Percentiles rank a stretch among this genome's conserved stretches.
These are phyloP conservation scores for Lenzites betulinus DNA, from an alignment of 768 basidiomycete genomes.

Conservation along the genomic window DNA sequence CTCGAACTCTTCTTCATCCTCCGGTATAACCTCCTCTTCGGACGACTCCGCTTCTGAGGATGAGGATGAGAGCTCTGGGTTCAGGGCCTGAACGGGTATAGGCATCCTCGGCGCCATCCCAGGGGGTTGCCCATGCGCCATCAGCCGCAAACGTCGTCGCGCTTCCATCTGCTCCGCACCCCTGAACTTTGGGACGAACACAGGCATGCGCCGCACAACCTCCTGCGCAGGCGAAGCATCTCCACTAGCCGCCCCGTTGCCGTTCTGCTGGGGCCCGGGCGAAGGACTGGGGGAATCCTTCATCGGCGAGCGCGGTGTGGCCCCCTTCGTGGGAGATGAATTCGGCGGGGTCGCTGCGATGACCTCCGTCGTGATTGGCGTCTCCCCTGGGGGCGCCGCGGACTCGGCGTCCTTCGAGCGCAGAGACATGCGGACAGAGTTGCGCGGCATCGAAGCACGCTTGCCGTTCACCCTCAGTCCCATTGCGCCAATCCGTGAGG, in stretches of 20 bases:
- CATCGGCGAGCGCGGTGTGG: constrained; percentile 7
- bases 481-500: constrained; percentile 62
- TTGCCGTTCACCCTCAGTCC: constrained; percentile 80
- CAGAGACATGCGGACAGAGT: constrained; percentile 26
- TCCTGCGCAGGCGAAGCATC: constrained; percentile 10
- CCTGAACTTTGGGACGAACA: constrained; percentile 77
- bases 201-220: constrained; percentile 36
- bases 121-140: constrained; percentile 53
- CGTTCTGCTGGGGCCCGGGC: constrained; percentile 2
- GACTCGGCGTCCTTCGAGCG: background rate
- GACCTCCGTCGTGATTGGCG: constrained; percentile 18
- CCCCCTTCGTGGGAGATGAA: constrained; percentile 5
- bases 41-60: constrained; percentile 24
- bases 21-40: constrained; percentile 43
- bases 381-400: background rate
- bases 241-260: background rate
- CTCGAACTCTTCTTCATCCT: constrained; percentile 48
- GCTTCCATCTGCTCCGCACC: constrained; percentile 88
- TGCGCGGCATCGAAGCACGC: constrained; percentile 33
- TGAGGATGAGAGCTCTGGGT: constrained; percentile 50
- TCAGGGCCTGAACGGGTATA: constrained; percentile 40
- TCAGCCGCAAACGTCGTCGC: constrained; percentile 64
- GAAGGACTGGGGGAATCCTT: constrained; percentile 4
- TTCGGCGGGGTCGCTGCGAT: constrained; percentile 9
- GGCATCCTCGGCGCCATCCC: constrained; percentile 37